Base-by-base conservation (phyloP, 2,329 filamentous ascomycete species). In the Ophiosphaerella korrae region DNA sequence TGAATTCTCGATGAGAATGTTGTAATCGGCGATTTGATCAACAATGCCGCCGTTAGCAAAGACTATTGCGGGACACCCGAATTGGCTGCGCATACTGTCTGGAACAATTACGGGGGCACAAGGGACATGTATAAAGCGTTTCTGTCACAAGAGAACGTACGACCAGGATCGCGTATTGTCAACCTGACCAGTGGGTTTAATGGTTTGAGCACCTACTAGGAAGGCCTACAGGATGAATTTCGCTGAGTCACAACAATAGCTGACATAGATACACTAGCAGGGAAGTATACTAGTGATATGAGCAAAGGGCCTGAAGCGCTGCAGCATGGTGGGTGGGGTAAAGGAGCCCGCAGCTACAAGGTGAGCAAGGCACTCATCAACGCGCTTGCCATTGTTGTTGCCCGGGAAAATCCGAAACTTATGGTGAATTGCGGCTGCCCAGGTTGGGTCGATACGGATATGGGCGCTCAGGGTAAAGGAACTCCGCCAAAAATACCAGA, bases 361-460 rank as follows among this genome's bases (percentile, higher is more conserved):
- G 58, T 63, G n/a, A 66, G 61, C 26, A 64, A 64, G 43, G 57
- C 60, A n/a, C 52, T 60, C 0, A 42, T 59, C 26, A 63, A 60
- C 21, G 51, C 57, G 1, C 18, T 64, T 0, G 62, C 60, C 0
- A 40, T 63, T 2, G 51, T 63, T 0, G 38, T 66, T 9, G 55
- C 61, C 5, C 36, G 43, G 5, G 35, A 58, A 12, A 35, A 59
- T 26, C 29, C 46, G 14, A 14, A 33, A 6, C 49, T 56, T 9
- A 6, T 33, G 14, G 31, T 66, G 0, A 62, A 62, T 31, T 55
- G 34, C 36, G 62, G 55, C 39, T 68, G 63, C 35, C 63, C 62
- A 0, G 63, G 64, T 0, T 68, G 60, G 61, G 53, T 58, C 2
- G 42, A 66, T 35, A 64, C 57, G 7, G 61, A 59, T 5, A 68